Percentiles rank a stretch among this genome's conserved stretches.
These are phyloP conservation scores for Lentinula guzmanii DNA, from an alignment of 768 basidiomycete genomes.

Conservation along the genomic window DNA sequence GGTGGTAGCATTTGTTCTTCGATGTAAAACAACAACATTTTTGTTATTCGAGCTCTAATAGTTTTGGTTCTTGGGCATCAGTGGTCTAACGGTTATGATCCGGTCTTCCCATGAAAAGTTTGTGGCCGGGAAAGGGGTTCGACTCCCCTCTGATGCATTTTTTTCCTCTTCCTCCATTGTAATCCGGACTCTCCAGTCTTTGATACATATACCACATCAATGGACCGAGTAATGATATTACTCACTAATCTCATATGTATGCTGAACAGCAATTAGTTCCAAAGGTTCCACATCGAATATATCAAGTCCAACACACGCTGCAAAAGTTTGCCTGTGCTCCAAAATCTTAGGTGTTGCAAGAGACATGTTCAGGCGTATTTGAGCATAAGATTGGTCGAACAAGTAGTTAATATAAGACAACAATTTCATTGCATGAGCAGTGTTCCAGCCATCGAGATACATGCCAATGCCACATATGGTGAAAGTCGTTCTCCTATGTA, in stretches of 20 bases:
- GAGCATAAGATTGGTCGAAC: not conserved
- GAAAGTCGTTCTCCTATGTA: constrained; percentile 84
- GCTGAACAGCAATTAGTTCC: not conserved
- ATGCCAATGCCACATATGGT: constrained; percentile 92
- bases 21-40: no score
- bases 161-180: not conserved
- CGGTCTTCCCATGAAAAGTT: constrained; percentile 2
- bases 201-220: no score
- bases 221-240: no score
- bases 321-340: no score
- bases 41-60: no score
- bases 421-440: constrained; percentile 25
- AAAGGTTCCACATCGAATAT: no score
- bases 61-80: not conserved
- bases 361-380: not conserved
- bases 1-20: not conserved
- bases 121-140: constrained; percentile 5
- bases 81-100: constrained; percentile 7
- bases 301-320: no score
- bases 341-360: no score
- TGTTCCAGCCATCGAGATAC: constrained; percentile 85
- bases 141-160: constrained; percentile 6
- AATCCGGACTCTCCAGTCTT: no score
- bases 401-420: no score
- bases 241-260: not conserved